These are phyloP conservation scores for Lentinula novae-zelandiae DNA, from an alignment of 1,284 basidiomycete genomes.

Conservation along the genomic window DNA sequence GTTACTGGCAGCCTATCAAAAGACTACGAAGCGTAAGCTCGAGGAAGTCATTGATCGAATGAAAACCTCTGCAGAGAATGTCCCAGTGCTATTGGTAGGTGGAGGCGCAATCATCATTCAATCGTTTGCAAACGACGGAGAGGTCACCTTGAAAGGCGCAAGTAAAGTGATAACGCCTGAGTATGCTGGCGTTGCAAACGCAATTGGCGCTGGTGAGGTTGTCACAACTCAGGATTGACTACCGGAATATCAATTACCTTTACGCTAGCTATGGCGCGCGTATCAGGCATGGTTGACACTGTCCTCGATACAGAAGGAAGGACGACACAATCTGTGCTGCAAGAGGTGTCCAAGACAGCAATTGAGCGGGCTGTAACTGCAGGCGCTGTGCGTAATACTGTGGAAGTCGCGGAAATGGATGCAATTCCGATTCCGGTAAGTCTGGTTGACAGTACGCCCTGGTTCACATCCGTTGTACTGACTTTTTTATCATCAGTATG, in stretches of 20 bases:
- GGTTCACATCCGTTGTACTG: not conserved
- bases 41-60: constrained; percentile 47
- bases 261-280: constrained; percentile 24
- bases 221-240: not conserved
- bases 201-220: constrained; percentile 51
- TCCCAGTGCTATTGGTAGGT: constrained; percentile 50
- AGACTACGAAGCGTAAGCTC: constrained; percentile 43
- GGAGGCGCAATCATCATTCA: constrained; percentile 44
- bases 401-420: constrained; percentile 34
- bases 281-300: constrained; percentile 34
- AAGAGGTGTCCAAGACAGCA: constrained; percentile 34
- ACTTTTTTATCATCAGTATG: constrained; percentile 28
- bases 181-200: constrained; percentile 54
- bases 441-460: not conserved
- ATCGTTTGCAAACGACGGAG: constrained; percentile 31
- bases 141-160: constrained; percentile 37
- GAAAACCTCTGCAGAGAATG: constrained; percentile 52
- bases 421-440: constrained; percentile 27
- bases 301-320: constrained; percentile 38
- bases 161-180: constrained; percentile 48
- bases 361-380: constrained; percentile 42
- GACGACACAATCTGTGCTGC: constrained; percentile 39
- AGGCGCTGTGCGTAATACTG: constrained; percentile 28
- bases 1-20: constrained; percentile 30
- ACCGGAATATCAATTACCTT: not conserved